Conservation (phyloP, 2,329 filamentous ascomycete genomes). For the Fusarium buxicola region DNA sequence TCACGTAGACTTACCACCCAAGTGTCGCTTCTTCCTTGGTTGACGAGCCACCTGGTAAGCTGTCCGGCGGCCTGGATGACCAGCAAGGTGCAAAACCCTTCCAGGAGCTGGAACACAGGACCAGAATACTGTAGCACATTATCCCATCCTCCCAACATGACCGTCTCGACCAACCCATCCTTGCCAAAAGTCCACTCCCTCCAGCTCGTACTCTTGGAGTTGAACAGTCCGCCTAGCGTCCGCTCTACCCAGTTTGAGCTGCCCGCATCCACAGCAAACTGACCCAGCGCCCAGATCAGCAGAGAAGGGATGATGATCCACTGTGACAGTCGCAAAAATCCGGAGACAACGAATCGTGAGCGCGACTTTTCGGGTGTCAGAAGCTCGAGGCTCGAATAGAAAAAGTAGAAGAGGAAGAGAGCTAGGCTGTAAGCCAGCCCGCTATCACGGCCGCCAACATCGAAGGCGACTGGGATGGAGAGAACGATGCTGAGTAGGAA, state of each 20-base stretch:
- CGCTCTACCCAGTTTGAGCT: conserved; percentile 83
- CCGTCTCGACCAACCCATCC: conserved; percentile 81
- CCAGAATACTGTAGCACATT: conserved; percentile 89
- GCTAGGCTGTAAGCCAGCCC: conserved; percentile 93
- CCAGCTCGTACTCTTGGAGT: conserved; percentile 72
- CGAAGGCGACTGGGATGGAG: conserved; percentile 96
- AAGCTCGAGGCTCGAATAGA: conserved; percentile 84
- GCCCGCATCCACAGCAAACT: conserved; percentile 92
- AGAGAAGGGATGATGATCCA: conserved; percentile 87
- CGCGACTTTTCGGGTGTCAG: conserved; percentile 82
- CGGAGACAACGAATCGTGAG: conserved; percentile 77
- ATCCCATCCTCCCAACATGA: conserved; percentile 89
- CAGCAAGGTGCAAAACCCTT: conserved; percentile 95
- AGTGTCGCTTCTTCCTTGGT: conserved; percentile 90
- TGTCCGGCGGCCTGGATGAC: conserved; percentile 96
- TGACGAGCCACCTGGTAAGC: conserved; percentile 94
- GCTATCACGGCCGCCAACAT: conserved; percentile 95
- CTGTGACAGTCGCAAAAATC: conserved; percentile 79
- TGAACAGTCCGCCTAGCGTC: conserved; percentile 76
- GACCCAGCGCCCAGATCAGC: conserved; percentile 94
- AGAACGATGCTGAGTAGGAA: conserved; percentile 95
- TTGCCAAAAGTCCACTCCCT: conserved; percentile 90
- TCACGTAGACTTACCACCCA: conserved; percentile 80
- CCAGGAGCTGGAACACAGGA: conserved; percentile 91
- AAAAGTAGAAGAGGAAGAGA: conserved; percentile 89